A percentile compares a stretch with the other conserved stretches of the same genome.
Conservation (phyloP, 768 basidiomycete genomes). For the Dendrothele bispora region DNA sequence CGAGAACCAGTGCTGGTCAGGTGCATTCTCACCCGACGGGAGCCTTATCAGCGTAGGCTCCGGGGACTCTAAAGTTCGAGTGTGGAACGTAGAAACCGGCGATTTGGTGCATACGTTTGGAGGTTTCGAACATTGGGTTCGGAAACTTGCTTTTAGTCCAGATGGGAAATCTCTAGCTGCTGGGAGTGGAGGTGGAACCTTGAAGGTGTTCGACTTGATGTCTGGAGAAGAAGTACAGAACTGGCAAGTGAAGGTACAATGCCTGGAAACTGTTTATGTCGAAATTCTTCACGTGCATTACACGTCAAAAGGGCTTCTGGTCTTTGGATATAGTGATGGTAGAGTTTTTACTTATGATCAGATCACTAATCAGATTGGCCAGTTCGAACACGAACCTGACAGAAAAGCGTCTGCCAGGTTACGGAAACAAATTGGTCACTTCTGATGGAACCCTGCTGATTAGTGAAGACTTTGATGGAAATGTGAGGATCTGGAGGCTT, state of each 20-base stretch:
- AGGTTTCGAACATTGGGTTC: constrained; percentile 10
- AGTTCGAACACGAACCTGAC: neutral
- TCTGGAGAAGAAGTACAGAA: constrained; percentile 6
- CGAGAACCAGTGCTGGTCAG: constrained; percentile 11
- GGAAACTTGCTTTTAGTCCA: constrained; percentile 12
- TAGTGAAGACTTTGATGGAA: neutral
- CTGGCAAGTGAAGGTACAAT: constrained; percentile 12
- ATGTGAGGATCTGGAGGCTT: neutral
- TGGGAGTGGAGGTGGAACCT: constrained; percentile 1
- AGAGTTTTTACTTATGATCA: neutral
- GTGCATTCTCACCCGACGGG: constrained; percentile 20
- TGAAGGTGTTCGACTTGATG: constrained; percentile 11
- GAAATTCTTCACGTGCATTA: neutral
- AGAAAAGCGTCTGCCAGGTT: neutral
- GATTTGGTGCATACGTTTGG: constrained; percentile 12
- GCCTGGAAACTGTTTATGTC: neutral
- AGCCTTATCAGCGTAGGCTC: constrained; percentile 15
- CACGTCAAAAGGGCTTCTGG: neutral
- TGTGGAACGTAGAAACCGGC: constrained; percentile 18
- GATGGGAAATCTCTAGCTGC: constrained; percentile 10
- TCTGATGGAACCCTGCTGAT: neutral
- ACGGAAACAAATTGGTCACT: neutral
- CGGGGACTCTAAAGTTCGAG: constrained; percentile 12
- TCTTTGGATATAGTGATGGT: neutral
- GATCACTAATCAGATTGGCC: neutral